These are phyloP conservation scores for Gremmenia infestans DNA, from an alignment of 2,329 filamentous ascomycete species.

Conservation along the genomic window DNA sequence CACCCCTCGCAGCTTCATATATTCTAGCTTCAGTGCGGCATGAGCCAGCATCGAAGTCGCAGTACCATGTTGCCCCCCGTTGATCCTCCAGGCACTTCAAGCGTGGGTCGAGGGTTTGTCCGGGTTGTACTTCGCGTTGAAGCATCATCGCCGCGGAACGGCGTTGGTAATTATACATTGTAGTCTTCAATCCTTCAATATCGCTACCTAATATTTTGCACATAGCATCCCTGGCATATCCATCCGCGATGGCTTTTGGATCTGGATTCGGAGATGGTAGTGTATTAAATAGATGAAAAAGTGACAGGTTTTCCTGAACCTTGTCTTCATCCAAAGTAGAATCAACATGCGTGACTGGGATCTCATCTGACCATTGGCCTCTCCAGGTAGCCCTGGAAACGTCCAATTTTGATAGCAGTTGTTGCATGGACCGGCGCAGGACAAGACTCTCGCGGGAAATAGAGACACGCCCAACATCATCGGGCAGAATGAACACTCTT, in stretches of 20 bases:
- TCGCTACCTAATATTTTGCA: conserved; percentile 48
- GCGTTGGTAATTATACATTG: conserved; percentile 73
- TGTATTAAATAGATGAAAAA: conserved; percentile 69
- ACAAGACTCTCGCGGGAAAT: conserved; percentile 45
- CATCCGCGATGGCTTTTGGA: conserved; percentile 43
- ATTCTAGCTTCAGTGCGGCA: conserved; percentile 61
- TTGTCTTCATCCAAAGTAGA: conserved; percentile 27
- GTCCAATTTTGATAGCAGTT: conserved; percentile 50
- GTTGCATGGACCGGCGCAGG: conserved; percentile 42
- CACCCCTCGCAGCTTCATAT: conserved; percentile 72
- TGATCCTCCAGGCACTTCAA: conserved; percentile 58
- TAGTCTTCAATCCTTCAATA: conserved; percentile 55
- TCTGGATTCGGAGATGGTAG: conserved; percentile 63
- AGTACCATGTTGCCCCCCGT: conserved; percentile 60
- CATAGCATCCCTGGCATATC: conserved; percentile 49
- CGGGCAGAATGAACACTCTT: conserved; percentile 59
- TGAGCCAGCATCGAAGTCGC: conserved; percentile 58
- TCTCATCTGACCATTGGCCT: conserved; percentile 33
- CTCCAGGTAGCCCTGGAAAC: conserved; percentile 52
- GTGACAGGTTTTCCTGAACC: conserved; percentile 41
- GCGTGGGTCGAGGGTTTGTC: conserved; percentile 66
- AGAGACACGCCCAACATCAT: conserved; percentile 53
- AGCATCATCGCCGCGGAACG: conserved; percentile 80
- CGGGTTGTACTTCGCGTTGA: conserved; percentile 66
- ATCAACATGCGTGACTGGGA: conserved; percentile 35